Percentiles rank a stretch among this genome's conserved stretches.
These are phyloP conservation scores for Aphanocladium album DNA, from an alignment of 2,329 filamentous ascomycete genomes.

Conservation along the genomic window DNA sequence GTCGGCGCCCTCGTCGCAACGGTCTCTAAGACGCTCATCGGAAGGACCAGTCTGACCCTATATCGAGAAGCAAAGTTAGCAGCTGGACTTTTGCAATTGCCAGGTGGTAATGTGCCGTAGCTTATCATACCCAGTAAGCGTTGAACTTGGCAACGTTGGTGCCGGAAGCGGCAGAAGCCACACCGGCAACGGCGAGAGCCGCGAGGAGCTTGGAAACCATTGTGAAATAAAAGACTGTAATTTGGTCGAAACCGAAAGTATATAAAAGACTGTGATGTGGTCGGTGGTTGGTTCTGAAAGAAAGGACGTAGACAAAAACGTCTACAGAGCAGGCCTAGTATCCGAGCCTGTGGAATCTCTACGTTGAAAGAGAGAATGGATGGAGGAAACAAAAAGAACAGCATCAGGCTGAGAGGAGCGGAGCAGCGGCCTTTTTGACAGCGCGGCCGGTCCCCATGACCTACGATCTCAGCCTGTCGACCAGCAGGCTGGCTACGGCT, in stretches of 20 bases:
- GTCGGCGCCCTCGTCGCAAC: constrained; percentile 34
- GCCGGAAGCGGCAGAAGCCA: constrained; percentile 22
- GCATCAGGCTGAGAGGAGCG: constrained; percentile 2
- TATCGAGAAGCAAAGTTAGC: neutral
- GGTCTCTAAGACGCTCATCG: constrained; percentile 26
- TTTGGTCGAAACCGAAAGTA: constrained; percentile 26
- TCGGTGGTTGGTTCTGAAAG: constrained; percentile 26
- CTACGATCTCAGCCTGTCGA: neutral
- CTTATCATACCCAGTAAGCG: constrained; percentile 34
- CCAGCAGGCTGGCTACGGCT: neutral
- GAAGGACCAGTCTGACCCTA: constrained; percentile 31
- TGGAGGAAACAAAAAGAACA: constrained; percentile 14
- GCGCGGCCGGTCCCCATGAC: neutral
- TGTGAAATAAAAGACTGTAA: constrained; percentile 26
- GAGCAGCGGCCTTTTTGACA: constrained; percentile 4
- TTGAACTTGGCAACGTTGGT: constrained; percentile 23
- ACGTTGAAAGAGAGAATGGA: constrained; percentile 22
- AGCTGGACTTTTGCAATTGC: neutral
- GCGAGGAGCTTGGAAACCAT: constrained; percentile 17
- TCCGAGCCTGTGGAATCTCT: constrained; percentile 24
- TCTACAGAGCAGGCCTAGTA: constrained; percentile 27
- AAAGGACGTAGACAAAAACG: constrained; percentile 36
- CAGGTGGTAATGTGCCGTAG: neutral
- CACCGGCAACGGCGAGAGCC: constrained; percentile 20
- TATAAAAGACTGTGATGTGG: constrained; percentile 24